Conservation (phyloP, 2,329 filamentous ascomycete species). For the Cryphonectria japonica region DNA sequence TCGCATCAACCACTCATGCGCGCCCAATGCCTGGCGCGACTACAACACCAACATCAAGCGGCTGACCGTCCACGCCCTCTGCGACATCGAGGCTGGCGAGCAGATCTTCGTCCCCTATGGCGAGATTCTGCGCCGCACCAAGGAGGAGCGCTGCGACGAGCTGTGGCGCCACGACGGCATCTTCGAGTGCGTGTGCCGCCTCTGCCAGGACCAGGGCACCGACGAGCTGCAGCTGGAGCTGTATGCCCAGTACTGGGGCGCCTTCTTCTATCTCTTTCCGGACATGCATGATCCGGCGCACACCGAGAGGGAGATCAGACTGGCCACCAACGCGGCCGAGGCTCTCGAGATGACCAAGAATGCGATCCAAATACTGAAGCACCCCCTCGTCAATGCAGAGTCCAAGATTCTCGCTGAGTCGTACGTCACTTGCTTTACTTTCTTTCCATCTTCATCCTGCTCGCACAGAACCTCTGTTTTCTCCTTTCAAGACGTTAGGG, state of each 20-base stretch:
- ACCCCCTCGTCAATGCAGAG: slow-evolving; percentile 14
- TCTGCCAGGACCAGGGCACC: slow-evolving; percentile 8
- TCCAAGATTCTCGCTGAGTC: neutral
- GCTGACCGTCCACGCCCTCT: slow-evolving; percentile 28
- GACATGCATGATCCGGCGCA: neutral
- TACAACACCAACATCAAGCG: slow-evolving; percentile 27
- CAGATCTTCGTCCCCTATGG: slow-evolving; percentile 28
- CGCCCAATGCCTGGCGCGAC: slow-evolving; percentile 30
- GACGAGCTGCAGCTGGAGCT: slow-evolving; percentile 1
- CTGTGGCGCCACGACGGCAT: neutral
- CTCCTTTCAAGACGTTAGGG: too few relatives aligned
- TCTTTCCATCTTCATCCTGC: too few relatives aligned
- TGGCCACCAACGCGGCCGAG: neutral
- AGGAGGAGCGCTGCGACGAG: neutral
- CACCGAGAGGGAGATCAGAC: neutral
- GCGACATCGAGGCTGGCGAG: slow-evolving; percentile 30
- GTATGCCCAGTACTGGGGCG: neutral
- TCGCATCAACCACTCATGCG: slow-evolving; percentile 32
- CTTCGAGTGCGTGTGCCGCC: slow-evolving; percentile 9
- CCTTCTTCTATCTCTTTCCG: neutral
- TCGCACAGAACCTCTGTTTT: too few relatives aligned
- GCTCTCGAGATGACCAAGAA: slow-evolving; percentile 8
- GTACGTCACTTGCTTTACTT: neutral
- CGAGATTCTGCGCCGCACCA: neutral
- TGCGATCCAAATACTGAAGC: slow-evolving; percentile 6